These are phyloP conservation scores for Pseudogymnoascus sp. DNA, from an alignment of 2,329 filamentous ascomycete genomes.

Conservation along the genomic window DNA sequence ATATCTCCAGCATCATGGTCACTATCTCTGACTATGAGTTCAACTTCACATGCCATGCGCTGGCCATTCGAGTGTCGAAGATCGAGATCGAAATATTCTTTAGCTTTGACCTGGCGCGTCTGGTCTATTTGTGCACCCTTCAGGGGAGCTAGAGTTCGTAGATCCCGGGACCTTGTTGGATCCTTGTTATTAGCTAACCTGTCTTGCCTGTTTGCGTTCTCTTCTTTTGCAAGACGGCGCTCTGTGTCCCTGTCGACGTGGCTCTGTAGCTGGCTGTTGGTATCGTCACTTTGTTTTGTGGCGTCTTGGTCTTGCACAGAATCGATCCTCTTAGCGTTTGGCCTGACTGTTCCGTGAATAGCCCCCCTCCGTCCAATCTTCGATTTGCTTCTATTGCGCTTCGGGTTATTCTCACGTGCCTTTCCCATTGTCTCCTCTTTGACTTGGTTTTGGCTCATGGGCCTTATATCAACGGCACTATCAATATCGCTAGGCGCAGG, in stretches of 20 bases:
- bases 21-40: conserved; percentile 74
- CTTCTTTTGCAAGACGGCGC: conserved; percentile 63
- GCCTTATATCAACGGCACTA: conserved; percentile 2
- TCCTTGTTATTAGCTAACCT: conserved; percentile 82
- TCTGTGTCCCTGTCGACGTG: conserved; percentile 71
- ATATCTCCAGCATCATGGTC: conserved; percentile 67
- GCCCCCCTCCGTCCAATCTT: conserved; percentile 15
- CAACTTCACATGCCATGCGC: conserved; percentile 78
- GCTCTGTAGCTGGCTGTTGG: conserved; percentile 17
- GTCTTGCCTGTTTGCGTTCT: conserved; percentile 66
- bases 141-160: conserved; percentile 64
- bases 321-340: conserved; percentile 52
- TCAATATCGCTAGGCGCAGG: neutral
- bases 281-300: neutral
- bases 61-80: conserved; percentile 84
- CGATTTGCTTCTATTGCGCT: conserved; percentile 9
- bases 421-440: conserved; percentile 22
- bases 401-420: conserved; percentile 22
- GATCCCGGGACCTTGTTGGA: conserved; percentile 67
- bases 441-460: conserved; percentile 16
- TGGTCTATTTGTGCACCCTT: conserved; percentile 63
- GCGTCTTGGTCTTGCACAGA: conserved; percentile 32
- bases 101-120: conserved; percentile 74
- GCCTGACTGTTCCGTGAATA: conserved; percentile 25
- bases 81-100: conserved; percentile 83